phyloP scores from a whole-genome alignment of 2,329 filamentous ascomycete genomes.

The Chalaropsis thielavioides region DNA sequence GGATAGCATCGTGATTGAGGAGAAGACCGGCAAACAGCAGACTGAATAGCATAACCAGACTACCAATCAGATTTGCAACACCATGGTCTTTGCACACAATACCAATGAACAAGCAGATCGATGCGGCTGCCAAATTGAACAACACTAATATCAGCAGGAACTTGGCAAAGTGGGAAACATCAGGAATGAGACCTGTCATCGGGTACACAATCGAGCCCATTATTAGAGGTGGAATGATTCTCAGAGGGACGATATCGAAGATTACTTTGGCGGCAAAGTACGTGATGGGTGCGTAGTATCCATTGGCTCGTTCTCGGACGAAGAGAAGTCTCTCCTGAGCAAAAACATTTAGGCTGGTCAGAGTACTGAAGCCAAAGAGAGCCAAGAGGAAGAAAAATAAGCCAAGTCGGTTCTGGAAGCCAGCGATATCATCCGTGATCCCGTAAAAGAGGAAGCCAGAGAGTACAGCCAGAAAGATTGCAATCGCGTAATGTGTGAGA shows the following conservation, averaged over 20 bases:
- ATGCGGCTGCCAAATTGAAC: constrained; percentile 88
- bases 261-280: constrained; percentile 94
- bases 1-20: constrained; percentile 88
- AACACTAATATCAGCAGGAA: constrained; percentile 86
- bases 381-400: constrained; percentile 96
- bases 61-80: constrained; percentile 86
- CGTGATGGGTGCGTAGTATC: constrained; percentile 85
- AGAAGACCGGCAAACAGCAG: constrained; percentile 86
- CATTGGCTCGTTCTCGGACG: constrained; percentile 84
- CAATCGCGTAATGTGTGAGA: constrained; percentile 96
- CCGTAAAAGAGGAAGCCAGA: constrained; percentile 95
- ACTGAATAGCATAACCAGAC: constrained; percentile 94
- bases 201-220: constrained; percentile 95
- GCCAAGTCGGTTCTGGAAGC: constrained; percentile 93
- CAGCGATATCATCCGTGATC: constrained; percentile 85
- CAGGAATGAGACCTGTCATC: constrained; percentile 84
- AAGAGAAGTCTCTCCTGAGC: constrained; percentile 82
- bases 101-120: constrained; percentile 89
- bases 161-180: constrained; percentile 70
- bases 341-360: constrained; percentile 89
- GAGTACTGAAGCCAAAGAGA: constrained; percentile 88
- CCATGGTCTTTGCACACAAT: constrained; percentile 85
- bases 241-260: constrained; percentile 93
- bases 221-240: constrained; percentile 83
- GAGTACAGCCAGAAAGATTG: constrained; percentile 84